A percentile compares a stretch with the other conserved stretches of the same genome.
phyloP scores from a whole-genome alignment of 2,329 filamentous ascomycete genomes.

The Alternaria sp. region DNA sequence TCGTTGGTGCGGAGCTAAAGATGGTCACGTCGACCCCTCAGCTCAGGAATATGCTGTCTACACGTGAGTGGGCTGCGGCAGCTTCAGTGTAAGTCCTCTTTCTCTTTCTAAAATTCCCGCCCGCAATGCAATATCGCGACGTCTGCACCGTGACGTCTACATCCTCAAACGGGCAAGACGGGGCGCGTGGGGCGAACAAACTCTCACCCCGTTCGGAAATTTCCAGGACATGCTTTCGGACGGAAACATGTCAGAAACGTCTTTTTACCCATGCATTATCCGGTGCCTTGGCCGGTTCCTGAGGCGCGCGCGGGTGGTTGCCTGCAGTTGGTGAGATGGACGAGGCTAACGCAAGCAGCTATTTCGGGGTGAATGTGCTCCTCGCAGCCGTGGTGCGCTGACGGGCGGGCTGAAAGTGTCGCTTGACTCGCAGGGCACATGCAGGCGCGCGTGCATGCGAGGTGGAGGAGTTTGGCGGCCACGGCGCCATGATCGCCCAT shows the following conservation, averaged over 20 bases:
- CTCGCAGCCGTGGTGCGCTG: slow-evolving; percentile 48
- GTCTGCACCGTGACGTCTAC: background rate
- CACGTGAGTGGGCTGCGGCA: slow-evolving; percentile 49
- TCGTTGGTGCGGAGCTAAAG: slow-evolving; percentile 45
- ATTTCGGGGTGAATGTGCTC: slow-evolving; percentile 50
- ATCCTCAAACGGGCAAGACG: background rate
- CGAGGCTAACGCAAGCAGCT: slow-evolving; percentile 47
- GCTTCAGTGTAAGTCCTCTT: slow-evolving; percentile 48
- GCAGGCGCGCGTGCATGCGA: background rate
- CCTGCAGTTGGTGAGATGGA: slow-evolving; percentile 17
- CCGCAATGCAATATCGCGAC: background rate
- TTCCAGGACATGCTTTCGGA: background rate
- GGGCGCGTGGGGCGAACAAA: background rate
- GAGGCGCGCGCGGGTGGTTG: background rate
- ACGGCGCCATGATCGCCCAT: background rate
- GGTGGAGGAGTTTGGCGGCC: background rate
- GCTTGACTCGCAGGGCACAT: slow-evolving; percentile 17
- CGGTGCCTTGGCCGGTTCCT: slow-evolving; percentile 7
- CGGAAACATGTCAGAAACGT: background rate
- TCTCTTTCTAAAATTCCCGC: slow-evolving; percentile 5
- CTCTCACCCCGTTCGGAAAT: background rate
- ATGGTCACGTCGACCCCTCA: slow-evolving; percentile 44
- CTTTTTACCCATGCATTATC: slow-evolving; percentile 14
- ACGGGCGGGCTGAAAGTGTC: slow-evolving; percentile 10
- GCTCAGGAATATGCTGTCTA: slow-evolving; percentile 44